These are phyloP conservation scores for Pyrenochaeta sp. DNA, from an alignment of 2,329 filamentous ascomycete species.

Conservation along the genomic window DNA sequence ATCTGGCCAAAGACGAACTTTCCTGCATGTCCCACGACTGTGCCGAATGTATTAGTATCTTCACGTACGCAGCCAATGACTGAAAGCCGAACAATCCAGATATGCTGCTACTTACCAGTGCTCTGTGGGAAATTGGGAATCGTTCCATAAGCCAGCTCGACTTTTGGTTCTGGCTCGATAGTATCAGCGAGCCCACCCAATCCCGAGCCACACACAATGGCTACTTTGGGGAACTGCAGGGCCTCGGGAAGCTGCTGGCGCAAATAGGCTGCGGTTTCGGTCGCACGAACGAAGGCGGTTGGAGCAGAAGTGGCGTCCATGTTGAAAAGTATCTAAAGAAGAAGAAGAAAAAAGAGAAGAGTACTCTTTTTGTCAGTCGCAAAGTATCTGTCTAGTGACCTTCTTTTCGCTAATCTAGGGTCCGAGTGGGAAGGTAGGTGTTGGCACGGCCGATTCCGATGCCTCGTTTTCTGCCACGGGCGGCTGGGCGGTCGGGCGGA, in stretches of 20 bases:
- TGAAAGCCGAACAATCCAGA: too few relatives aligned
- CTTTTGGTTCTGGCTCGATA: constrained; percentile 58
- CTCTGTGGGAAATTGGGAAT: constrained; percentile 69
- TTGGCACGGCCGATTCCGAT: constrained; percentile 39
- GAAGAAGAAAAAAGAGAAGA: neutral
- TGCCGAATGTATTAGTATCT: constrained; percentile 6
- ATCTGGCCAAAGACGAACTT: constrained; percentile 70
- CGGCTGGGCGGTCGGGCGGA: constrained; percentile 34
- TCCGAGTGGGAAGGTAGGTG: constrained; percentile 34
- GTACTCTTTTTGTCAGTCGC: neutral
- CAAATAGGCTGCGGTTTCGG: constrained; percentile 61
- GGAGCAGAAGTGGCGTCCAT: constrained; percentile 36
- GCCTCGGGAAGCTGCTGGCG: constrained; percentile 57
- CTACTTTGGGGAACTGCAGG: constrained; percentile 63
- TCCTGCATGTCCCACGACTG: constrained; percentile 67
- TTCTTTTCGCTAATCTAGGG: constrained; percentile 25
- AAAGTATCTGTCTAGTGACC: constrained; percentile 11
- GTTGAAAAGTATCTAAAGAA: neutral
- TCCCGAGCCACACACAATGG: constrained; percentile 71
- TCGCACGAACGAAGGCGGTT: constrained; percentile 52
- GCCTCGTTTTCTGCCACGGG: constrained; percentile 32
- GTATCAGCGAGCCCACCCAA: constrained; percentile 67
- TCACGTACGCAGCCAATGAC: neutral
- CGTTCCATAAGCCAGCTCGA: constrained; percentile 64
- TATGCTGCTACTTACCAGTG: constrained; percentile 62